phyloP scores from a whole-genome alignment of 2,329 filamentous ascomycete species.

The Pyricularia sp. region DNA sequence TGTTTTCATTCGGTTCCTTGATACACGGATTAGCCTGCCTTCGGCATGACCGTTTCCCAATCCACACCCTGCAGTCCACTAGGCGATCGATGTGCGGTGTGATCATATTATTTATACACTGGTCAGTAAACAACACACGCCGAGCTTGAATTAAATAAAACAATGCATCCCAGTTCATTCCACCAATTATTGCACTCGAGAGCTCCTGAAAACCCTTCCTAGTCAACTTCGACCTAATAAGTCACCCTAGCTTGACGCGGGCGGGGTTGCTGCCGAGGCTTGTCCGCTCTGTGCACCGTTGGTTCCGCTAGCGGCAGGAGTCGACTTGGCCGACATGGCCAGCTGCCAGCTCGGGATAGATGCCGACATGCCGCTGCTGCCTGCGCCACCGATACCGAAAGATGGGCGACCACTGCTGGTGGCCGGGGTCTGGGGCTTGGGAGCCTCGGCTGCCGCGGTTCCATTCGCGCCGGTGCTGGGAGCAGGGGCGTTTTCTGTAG shows the following conservation, averaged over 20 bases:
- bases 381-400: slow-evolving; percentile 30
- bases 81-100: background rate
- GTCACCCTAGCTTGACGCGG: background rate
- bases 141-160: background rate
- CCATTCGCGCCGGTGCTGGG: background rate
- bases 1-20: background rate
- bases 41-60: background rate
- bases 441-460: slow-evolving; percentile 15
- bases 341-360: slow-evolving; percentile 76
- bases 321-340: slow-evolving; percentile 50
- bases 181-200: background rate
- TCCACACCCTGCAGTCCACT: background rate
- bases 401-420: slow-evolving; percentile 30
- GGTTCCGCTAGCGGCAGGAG: background rate
- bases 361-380: slow-evolving; percentile 44
- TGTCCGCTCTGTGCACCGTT: background rate
- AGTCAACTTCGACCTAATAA: background rate
- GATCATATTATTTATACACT: background rate
- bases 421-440: slow-evolving; percentile 22
- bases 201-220: background rate
- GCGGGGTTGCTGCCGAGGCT: background rate
- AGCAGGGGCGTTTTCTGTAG: background rate
- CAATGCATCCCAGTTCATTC: background rate
- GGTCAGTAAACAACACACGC: background rate
- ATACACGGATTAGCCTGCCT: background rate